These are phyloP conservation scores for Myriosclerotinia duriaeana DNA, from an alignment of 2,329 filamentous ascomycete species.

Conservation along the genomic window DNA sequence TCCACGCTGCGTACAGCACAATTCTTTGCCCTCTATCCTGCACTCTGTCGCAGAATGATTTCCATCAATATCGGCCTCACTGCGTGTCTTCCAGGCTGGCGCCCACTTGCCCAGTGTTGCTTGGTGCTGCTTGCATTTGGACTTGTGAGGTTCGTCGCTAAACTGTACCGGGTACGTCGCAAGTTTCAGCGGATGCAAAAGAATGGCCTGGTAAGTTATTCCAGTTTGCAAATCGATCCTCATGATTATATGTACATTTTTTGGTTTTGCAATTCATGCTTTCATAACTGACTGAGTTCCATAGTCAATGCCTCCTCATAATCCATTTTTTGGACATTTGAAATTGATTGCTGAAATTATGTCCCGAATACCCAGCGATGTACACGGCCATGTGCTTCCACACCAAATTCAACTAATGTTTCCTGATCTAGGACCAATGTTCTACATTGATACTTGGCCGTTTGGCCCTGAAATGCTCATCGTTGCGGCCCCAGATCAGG, in stretches of 20 bases:
- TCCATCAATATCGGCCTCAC: background rate
- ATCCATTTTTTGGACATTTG: background rate
- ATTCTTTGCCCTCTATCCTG: background rate
- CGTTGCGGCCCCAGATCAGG: background rate
- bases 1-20: too few species aligned
- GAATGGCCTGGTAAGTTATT: background rate
- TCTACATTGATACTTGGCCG: slow-evolving; percentile 3
- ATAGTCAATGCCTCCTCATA: slow-evolving; percentile 1
- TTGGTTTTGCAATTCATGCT: background rate
- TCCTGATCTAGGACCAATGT: slow-evolving; percentile 4
- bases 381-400: background rate
- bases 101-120: background rate
- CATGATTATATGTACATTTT: too few species aligned
- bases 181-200: slow-evolving; percentile 2
- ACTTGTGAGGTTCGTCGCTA: background rate
- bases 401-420: background rate
- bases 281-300: background rate
- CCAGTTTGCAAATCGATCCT: background rate
- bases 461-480: background rate
- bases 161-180: background rate
- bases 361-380: background rate
- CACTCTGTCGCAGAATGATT: background rate
- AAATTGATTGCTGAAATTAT: background rate
- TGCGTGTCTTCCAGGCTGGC: background rate
- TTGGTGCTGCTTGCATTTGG: background rate